phyloP scores from a whole-genome alignment of 352 stramenopile genomes.

The Globisporangium okanoganense region DNA sequence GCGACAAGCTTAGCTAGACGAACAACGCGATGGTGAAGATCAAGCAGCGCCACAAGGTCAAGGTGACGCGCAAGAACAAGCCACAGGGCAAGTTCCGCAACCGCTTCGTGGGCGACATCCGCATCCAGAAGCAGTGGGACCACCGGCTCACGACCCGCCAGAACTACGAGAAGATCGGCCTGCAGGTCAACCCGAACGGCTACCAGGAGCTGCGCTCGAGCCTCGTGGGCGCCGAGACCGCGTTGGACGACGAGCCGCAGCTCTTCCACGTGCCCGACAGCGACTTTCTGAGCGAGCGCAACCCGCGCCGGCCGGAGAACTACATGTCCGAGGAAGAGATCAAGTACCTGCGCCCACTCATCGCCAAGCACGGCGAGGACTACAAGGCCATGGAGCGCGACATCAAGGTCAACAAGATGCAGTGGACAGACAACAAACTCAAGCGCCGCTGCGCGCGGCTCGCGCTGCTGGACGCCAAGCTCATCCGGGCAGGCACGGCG shows the following conservation, averaged over 20 bases:
- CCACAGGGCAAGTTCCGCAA: conserved; percentile 71
- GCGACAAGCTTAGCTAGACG: not conserved
- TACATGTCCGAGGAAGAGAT: conserved; percentile 77
- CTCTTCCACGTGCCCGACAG: conserved; percentile 78
- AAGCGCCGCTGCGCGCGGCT: conserved; percentile 67
- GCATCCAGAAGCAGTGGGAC: conserved; percentile 71
- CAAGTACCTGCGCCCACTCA: conserved; percentile 68
- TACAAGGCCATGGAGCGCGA: conserved; percentile 77
- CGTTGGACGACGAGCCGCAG: conserved; percentile 54
- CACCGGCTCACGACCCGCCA: conserved; percentile 77
- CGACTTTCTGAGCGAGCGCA: conserved; percentile 73
- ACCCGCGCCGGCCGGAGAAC: conserved; percentile 61
- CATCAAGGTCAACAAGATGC: conserved; percentile 83
- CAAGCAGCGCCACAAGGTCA: conserved; percentile 65
- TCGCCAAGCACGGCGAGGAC: conserved; percentile 70
- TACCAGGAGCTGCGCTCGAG: conserved; percentile 43
- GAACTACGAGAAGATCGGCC: conserved; percentile 75
- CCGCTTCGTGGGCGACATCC: conserved; percentile 65
- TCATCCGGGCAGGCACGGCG: conserved; percentile 38
- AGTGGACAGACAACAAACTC: conserved; percentile 78
- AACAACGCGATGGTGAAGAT: conserved; percentile 41
- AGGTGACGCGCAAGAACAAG: conserved; percentile 66
- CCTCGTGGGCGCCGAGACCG: conserved; percentile 38
- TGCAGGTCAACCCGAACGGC: conserved; percentile 66
- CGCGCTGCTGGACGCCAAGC: conserved; percentile 67